These are phyloP conservation scores for Trifolium repens DNA, from an alignment of 306 rosid species.

Conservation along the genomic window DNA sequence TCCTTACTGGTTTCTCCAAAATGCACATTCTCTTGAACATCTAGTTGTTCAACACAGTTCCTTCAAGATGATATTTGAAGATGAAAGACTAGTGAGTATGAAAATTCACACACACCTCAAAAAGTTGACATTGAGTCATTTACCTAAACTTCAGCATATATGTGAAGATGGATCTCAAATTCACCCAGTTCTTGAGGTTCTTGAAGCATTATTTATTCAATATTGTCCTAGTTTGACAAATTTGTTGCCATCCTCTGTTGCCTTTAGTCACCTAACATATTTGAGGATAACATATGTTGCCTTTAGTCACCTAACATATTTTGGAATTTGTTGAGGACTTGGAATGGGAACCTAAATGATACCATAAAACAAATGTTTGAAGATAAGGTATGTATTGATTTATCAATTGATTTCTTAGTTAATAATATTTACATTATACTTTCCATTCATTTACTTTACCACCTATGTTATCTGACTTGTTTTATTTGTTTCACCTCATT, in stretches of 20 bases:
- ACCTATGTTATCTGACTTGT: too few species aligned
- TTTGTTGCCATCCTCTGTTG: not conserved
- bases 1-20: conserved; percentile 9
- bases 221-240: not conserved
- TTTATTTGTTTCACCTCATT: too few species aligned
- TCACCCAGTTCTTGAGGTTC: not conserved
- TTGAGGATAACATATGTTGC: not conserved
- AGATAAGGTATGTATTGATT: not conserved
- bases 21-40: not conserved
- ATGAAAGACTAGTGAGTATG: not conserved
- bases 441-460: too few species aligned
- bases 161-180: not conserved
- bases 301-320: conserved; percentile 1
- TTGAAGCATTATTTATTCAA: not conserved
- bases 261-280: not conserved
- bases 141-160: not conserved
- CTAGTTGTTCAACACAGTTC: not conserved
- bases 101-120: not conserved
- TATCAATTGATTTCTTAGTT: not conserved
- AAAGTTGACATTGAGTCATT: not conserved
- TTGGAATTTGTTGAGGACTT: too few species aligned
- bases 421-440: too few species aligned
- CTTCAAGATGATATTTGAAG: conserved; percentile 2
- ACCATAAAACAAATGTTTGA: not conserved
- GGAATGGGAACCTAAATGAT: not conserved